Evolutionary conservation across 2,329 filamentous ascomycete species (phyloP), one percentile per base, ranked within the genome.

Genomic region (Ascochyta viciae-villosae): DNA sequence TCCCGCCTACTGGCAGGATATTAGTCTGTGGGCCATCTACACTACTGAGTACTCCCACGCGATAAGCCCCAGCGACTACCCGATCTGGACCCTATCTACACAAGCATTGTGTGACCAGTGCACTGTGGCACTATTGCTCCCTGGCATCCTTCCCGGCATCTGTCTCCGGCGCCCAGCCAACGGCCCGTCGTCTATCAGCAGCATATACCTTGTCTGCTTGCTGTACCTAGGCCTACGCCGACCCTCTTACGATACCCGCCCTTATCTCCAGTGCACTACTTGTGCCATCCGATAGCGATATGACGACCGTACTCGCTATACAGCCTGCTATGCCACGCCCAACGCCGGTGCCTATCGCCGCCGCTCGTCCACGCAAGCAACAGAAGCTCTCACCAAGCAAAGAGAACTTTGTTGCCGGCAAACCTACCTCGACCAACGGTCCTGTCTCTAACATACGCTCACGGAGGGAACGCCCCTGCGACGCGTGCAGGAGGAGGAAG

Each of bases 401-500:
- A 60, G 78, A 81, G 64, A 77, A 76, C 61, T 60, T 77, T 41
- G 72, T 76, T 49, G 65, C 72, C 63, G 69, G 71, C 59, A 77
- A 76, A 64, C 71, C 74, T 34, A 67, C 74, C 46, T 64, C 70
- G n/a, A 67, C 58, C 58, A 66, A 66, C 54, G 70, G 66, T 37
- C 65, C 73, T 41, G 66, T 74, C 40, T 71, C 74, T 59, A 77
- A 76, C 66, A 72, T 74, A 54, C 72, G 75, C 50, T 73, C 75
- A 48, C 64, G 77, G 31, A 70, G 75, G 58, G 77, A 79, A 66
- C 67, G 77, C 41, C 77, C 77, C 51, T 78, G 77, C 76, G 89
- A 92, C 78, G 86, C 89, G 57, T 95, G 91, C 76, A 83, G 88
- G 61, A 83, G 85, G 75, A 85, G 89, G 63, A 89, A 90, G 74